Evolutionary conservation across 768 basidiomycete species (phyloP), one percentile per base, ranked within the genome.

Genomic region (Auriscalpium microsporum): DNA sequence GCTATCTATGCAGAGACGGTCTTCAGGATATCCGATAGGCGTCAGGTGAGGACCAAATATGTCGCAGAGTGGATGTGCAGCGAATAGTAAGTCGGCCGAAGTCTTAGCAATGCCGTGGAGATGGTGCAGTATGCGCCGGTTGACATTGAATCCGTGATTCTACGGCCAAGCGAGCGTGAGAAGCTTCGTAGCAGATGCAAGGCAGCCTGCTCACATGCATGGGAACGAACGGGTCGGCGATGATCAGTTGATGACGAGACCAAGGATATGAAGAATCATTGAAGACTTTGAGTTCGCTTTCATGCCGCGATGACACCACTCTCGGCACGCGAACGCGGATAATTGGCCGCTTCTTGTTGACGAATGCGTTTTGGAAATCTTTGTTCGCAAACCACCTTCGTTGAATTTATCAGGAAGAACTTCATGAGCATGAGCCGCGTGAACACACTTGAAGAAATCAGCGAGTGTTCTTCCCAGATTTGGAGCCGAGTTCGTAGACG

Each of bases 61-160:
- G 19, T 52, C 47, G 45, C 53, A 38, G 14, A 59, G 52, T 3
- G 58, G 58, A 13, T 19, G 56, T 19, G 40, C 16, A 19, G 17
- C 42, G 10, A 36, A 19, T 34, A 59, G 49, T 46, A 57, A 52
- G 17, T 56, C 46, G 45, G 16, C 58, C 17, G 56, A 58, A 13
- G 44, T 28, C 35, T 59, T 52, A 16, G 56, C 56, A 8, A 59
- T 14, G 33, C 52, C 10, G 21, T 56, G 57, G n/a, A 59, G 19
- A 34, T 57, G 53, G 33, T 52, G 58, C 4, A 59, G 45, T 2
- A 48, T 59, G 45, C 48, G 53, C 45, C 58, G 58, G n/a, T 58
- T 48, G 19, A 59, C 45, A 42, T 53, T 54, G 44, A 54, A 59
- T 9, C 56, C 57, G 48, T 61, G 59, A n/a, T 61, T 61, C 59